Conservation (phyloP, 2,329 filamentous ascomycete species). For the Aspergillus alliaceus region DNA sequence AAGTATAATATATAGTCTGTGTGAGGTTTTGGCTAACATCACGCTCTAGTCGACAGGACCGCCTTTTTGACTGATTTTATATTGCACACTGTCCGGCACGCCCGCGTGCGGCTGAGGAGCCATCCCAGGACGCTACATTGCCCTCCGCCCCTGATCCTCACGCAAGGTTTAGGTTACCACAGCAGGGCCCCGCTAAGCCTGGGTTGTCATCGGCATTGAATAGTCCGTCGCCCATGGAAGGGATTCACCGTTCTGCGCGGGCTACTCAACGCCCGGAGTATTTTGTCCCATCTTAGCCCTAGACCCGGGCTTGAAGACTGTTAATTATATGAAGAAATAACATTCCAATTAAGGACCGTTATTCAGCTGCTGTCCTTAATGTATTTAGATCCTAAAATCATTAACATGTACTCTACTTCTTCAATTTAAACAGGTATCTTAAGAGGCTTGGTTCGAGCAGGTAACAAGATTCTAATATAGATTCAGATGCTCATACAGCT, state of each 20-base stretch:
- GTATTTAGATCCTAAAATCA: no score
- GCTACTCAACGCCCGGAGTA: not conserved
- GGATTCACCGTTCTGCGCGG: not conserved
- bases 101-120: not conserved
- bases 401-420: no score
- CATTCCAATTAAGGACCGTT: not conserved
- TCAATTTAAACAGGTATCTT: no score
- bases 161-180: not conserved
- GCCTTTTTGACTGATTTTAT: not conserved
- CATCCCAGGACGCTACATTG: not conserved
- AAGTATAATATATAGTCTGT: not conserved
- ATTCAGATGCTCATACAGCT: no score
- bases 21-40: not conserved
- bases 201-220: not conserved
- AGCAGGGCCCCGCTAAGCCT: not conserved
- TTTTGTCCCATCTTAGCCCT: not conserved
- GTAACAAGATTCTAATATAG: no score
- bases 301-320: not conserved
- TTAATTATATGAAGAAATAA: not conserved
- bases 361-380: no score
- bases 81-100: not conserved
- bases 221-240: not conserved
- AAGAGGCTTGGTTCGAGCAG: no score
- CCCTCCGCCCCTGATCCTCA: not conserved
- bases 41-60: not conserved